Conservation (phyloP, 768 basidiomycete species). For the Punctularia strigosozonata region DNA sequence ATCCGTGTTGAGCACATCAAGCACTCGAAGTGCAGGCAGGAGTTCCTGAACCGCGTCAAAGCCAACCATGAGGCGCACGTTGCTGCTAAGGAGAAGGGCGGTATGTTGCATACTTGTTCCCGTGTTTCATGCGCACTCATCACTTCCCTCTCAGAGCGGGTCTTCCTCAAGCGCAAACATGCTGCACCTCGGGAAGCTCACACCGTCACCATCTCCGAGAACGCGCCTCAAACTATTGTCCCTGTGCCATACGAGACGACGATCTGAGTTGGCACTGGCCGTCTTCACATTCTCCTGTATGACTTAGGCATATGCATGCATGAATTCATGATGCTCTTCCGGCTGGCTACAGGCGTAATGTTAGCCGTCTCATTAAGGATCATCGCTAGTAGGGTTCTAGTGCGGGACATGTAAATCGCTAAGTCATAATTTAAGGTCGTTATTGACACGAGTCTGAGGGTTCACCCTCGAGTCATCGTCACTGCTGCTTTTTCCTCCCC, state of each 20-base stretch:
- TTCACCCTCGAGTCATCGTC: too few relatives aligned
- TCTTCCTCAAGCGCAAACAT: constrained; percentile 80
- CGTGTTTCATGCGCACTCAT: constrained; percentile 3
- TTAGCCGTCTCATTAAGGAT: too few relatives aligned
- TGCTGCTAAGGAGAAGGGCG: constrained; percentile 85
- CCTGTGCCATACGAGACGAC: constrained; percentile 94
- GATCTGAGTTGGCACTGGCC: constrained; percentile 44
- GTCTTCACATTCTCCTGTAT: constrained; percentile 1
- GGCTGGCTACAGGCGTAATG: too few relatives aligned
- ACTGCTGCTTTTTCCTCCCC: too few relatives aligned
- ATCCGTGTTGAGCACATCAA: constrained; percentile 89
- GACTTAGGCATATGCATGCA: too few relatives aligned
- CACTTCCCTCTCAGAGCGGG: constrained; percentile 43
- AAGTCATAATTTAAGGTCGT: too few relatives aligned
- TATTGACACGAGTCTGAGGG: too few relatives aligned
- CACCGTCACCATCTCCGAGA: constrained; percentile 60
- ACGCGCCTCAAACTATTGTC: constrained; percentile 86
- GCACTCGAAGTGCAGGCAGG: constrained; percentile 96
- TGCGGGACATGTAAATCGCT: too few relatives aligned
- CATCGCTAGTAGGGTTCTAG: too few relatives aligned
- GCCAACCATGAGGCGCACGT: constrained; percentile 73
- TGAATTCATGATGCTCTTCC: too few relatives aligned
- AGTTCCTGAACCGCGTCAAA: constrained; percentile 95
- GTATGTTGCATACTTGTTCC: constrained; percentile 31
- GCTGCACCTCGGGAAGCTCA: constrained; percentile 69